A percentile compares a stretch with the other conserved stretches of the same genome.
Conservation (phyloP, 805 yeast species). For the Zygoascus ofunaensis region DNA sequence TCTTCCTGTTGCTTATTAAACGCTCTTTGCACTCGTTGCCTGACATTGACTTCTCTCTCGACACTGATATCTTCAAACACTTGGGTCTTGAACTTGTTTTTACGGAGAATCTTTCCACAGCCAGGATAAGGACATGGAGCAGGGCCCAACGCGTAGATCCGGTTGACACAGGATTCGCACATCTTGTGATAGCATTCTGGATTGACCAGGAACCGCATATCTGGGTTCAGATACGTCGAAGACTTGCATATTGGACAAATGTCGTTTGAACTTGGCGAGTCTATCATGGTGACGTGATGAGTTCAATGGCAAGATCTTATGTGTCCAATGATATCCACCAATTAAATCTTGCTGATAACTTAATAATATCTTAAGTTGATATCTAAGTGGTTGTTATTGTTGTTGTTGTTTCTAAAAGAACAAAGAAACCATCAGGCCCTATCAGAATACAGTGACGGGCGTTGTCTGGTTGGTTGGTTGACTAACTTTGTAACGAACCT, state of each 20-base stretch:
- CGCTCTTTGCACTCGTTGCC: slow-evolving; percentile 65
- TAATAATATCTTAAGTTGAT: no score
- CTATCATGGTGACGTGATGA: background rate
- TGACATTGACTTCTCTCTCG: slow-evolving; percentile 85
- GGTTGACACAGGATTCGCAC: slow-evolving; percentile 91
- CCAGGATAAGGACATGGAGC: slow-evolving; percentile 93
- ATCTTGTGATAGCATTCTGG: slow-evolving; percentile 98
- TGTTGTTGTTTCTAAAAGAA: no score
- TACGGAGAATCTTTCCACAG: slow-evolving; percentile 79
- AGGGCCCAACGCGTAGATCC: slow-evolving; percentile 90
- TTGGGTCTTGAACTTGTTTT: slow-evolving; percentile 85
- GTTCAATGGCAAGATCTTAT: no score
- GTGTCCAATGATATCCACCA: no score
- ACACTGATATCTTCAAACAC: slow-evolving; percentile 83
- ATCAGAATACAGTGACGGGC: no score
- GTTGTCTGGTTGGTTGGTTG: no score
- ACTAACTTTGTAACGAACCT: no score
- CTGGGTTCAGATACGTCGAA: slow-evolving; percentile 86
- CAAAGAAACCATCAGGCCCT: no score
- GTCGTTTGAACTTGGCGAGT: slow-evolving; percentile 31
- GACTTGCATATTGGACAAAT: slow-evolving; percentile 98
- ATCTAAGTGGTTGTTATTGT: no score
- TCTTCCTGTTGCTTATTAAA: slow-evolving; percentile 76
- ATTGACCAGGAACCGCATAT: slow-evolving; percentile 82
- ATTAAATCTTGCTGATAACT: no score